Conservation (phyloP, 306 rosid genomes). For the Carpinus fangiana region DNA sequence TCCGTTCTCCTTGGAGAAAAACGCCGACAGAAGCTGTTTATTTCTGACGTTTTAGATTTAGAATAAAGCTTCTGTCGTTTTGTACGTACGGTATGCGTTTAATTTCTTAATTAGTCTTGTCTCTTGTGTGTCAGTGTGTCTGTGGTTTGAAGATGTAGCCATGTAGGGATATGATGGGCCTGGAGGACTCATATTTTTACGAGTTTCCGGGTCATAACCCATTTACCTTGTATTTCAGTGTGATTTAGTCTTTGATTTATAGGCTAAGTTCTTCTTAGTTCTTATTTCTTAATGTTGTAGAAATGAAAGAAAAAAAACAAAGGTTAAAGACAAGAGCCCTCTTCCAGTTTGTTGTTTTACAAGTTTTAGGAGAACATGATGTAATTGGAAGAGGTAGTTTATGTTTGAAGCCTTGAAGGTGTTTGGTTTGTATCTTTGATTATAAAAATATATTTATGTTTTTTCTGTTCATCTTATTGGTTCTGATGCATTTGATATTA, state of each 20-base stretch:
- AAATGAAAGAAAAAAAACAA: not conserved
- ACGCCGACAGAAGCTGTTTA: not conserved
- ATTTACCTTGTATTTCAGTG: too few species aligned
- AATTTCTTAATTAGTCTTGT: not conserved
- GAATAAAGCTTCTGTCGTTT: not conserved
- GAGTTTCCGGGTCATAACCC: too few species aligned
- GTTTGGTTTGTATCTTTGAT: not conserved
- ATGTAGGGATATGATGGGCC: not conserved
- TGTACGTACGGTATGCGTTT: not conserved
- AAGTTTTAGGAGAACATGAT: constrained; percentile 27
- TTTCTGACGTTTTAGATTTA: too few species aligned
- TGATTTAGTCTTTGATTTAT: not conserved
- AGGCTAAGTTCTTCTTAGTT: not conserved
- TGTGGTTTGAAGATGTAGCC: not conserved
- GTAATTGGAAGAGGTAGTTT: constrained; percentile 3
- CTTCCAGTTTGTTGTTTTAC: not conserved
- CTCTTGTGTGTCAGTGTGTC: too few species aligned
- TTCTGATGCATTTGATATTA: not conserved
- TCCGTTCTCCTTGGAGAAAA: too few species aligned
- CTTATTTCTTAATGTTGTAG: not conserved
- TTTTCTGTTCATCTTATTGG: too few species aligned
- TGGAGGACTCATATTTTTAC: not conserved
- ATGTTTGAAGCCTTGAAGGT: not conserved
- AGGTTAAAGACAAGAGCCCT: not conserved
- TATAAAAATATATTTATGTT: too few species aligned